phyloP scores from a whole-genome alignment of 768 basidiomycete genomes.

The Neoboletus subvelutipes region DNA sequence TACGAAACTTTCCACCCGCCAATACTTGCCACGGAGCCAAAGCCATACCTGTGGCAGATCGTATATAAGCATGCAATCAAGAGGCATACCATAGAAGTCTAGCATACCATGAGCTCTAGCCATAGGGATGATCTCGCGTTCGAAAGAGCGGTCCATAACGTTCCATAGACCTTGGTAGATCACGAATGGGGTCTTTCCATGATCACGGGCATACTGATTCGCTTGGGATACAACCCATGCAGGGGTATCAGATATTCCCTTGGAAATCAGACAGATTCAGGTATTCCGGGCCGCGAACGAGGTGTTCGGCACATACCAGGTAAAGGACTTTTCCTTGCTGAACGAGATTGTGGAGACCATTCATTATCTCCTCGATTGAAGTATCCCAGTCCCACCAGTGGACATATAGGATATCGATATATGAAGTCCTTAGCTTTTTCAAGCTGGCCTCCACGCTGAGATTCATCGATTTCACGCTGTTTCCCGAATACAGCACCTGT shows the following conservation, averaged over 20 bases:
- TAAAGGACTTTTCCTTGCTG: neutral
- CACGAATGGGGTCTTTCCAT: constrained; percentile 49
- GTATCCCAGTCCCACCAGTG: neutral
- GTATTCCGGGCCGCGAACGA: neutral
- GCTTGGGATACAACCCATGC: constrained; percentile 47
- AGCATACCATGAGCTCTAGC: neutral
- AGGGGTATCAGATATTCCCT: constrained; percentile 41
- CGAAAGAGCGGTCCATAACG: constrained; percentile 44
- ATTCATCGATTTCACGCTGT: neutral
- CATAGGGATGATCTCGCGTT: constrained; percentile 47
- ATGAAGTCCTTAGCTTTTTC: neutral
- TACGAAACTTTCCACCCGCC: neutral
- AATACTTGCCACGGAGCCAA: neutral
- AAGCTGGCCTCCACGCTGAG: neutral
- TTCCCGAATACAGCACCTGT: neutral
- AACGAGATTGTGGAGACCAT: neutral
- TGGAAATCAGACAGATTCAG: neutral
- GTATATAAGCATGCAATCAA: neutral
- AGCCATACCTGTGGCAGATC: neutral
- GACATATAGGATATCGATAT: neutral
- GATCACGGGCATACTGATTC: constrained; percentile 26
- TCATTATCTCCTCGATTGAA: neutral
- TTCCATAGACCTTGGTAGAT: constrained; percentile 52
- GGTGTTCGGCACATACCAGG: neutral
- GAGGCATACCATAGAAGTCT: neutral